Conservation (phyloP, 768 basidiomycete genomes). For the Fomitopsis pulvina region DNA sequence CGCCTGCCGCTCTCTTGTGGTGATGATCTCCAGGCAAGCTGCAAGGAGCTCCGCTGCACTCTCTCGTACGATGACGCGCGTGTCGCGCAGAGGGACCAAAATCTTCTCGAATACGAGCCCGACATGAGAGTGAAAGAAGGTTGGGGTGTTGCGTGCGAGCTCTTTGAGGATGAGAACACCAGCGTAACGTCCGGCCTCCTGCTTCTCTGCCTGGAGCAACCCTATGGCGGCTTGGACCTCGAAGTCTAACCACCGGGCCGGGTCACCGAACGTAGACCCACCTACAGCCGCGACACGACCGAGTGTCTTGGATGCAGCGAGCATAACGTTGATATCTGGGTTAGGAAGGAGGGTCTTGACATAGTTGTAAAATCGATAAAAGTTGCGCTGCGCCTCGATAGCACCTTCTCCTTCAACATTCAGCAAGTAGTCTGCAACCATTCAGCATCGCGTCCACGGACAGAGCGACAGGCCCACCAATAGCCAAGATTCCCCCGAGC, state of each 20-base stretch:
- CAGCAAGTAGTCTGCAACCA: constrained; percentile 57
- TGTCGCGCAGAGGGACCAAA: constrained; percentile 82
- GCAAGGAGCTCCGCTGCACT: constrained; percentile 92
- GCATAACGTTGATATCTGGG: constrained; percentile 89
- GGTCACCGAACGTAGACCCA: constrained; percentile 78
- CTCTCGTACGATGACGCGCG: constrained; percentile 85
- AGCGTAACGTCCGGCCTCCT: constrained; percentile 83
- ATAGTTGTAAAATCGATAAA: constrained; percentile 88
- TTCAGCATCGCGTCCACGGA: constrained; percentile 6
- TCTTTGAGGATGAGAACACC: constrained; percentile 94
- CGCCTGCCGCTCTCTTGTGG: constrained; percentile 60
- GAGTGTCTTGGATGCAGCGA: constrained; percentile 87
- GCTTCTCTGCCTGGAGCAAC: constrained; percentile 64
- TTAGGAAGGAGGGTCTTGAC: constrained; percentile 90
- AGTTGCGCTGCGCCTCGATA: constrained; percentile 71
- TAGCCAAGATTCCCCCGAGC: constrained; percentile 82
- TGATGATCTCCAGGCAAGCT: constrained; percentile 85
- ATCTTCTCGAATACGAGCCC: constrained; percentile 88
- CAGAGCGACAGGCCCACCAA: constrained; percentile 45
- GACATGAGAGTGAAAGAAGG: constrained; percentile 85
- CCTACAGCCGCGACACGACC: constrained; percentile 83
- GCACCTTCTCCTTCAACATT: constrained; percentile 75
- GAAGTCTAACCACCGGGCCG: constrained; percentile 83
- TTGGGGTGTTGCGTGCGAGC: constrained; percentile 82
- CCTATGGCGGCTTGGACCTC: constrained; percentile 84